These are phyloP conservation scores for Solanum paucissectum DNA, from an alignment of 257 asterid genomes.

Conservation along the genomic window DNA sequence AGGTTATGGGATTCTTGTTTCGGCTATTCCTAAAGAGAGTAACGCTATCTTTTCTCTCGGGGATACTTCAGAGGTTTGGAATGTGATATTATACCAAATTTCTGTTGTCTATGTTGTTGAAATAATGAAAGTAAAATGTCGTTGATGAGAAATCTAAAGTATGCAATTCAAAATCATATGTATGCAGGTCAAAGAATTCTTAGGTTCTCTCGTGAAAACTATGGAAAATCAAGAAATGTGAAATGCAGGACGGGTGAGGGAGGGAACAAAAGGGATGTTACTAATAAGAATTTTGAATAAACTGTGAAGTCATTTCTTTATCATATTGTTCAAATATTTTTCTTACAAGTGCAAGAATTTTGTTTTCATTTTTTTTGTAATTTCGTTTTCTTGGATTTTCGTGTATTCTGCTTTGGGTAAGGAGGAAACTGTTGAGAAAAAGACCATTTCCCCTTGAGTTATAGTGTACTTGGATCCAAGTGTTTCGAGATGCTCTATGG, in stretches of 20 bases:
- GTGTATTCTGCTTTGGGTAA: neutral
- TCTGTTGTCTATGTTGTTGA: neutral
- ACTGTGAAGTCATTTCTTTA: neutral
- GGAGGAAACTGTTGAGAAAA: neutral
- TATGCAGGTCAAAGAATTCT: slow-evolving; percentile 47
- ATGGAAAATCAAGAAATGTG: slow-evolving; percentile 13
- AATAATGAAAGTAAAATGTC: neutral
- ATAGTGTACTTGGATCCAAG: neutral
- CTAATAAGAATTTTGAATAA: neutral
- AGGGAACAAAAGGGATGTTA: neutral
- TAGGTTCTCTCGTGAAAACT: slow-evolving; percentile 45
- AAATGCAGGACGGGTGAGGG: neutral
- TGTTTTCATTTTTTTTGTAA: neutral
- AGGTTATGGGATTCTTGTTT: slow-evolving; percentile 82
- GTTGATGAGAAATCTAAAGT: neutral
- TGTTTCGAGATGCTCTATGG: neutral
- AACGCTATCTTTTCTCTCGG: slow-evolving; percentile 71
- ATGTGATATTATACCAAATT: neutral
- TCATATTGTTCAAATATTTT: neutral
- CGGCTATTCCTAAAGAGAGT: slow-evolving; percentile 66
- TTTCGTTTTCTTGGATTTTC: neutral
- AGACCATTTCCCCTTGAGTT: neutral
- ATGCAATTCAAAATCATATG: neutral
- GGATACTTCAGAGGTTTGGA: slow-evolving; percentile 71
- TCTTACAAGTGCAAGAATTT: neutral